phyloP scores from a whole-genome alignment of 257 asterid species.

The Lithospermum erythrorhizon region DNA sequence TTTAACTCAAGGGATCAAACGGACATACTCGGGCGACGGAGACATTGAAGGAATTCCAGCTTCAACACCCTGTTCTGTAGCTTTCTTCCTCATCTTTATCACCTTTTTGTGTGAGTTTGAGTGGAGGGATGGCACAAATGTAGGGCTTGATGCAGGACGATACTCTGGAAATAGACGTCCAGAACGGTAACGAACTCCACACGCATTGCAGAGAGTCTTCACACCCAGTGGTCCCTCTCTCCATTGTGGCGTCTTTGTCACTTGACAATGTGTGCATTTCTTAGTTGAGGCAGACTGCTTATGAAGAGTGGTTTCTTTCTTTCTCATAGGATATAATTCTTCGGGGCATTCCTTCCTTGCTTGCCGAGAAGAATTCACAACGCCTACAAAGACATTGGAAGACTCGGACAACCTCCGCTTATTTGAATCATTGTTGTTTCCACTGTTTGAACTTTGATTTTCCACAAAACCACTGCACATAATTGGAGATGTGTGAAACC shows the following conservation, averaged over 20 bases:
- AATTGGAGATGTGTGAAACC: constrained; percentile 37
- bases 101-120: constrained; percentile 28
- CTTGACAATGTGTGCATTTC: constrained; percentile 70
- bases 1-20: constrained; percentile 35
- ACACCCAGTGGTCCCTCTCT: constrained; percentile 56
- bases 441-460: constrained; percentile 19
- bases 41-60: constrained; percentile 21
- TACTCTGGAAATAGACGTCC: constrained; percentile 76
- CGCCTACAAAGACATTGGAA: neutral
- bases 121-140: constrained; percentile 67
- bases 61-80: constrained; percentile 5
- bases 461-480: constrained; percentile 16
- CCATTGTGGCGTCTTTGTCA: constrained; percentile 83
- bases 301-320: constrained; percentile 4
- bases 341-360: constrained; percentile 5
- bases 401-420: constrained; percentile 14
- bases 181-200: constrained; percentile 79
- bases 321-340: neutral
- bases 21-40: constrained; percentile 35
- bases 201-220: constrained; percentile 14
- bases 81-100: constrained; percentile 20
- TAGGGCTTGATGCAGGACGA: constrained; percentile 83
- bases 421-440: constrained; percentile 27
- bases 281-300: constrained; percentile 15
- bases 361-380: neutral